These are phyloP conservation scores for Emericellopsis atlantica DNA, from an alignment of 2,329 filamentous ascomycete genomes.

Conservation along the genomic window DNA sequence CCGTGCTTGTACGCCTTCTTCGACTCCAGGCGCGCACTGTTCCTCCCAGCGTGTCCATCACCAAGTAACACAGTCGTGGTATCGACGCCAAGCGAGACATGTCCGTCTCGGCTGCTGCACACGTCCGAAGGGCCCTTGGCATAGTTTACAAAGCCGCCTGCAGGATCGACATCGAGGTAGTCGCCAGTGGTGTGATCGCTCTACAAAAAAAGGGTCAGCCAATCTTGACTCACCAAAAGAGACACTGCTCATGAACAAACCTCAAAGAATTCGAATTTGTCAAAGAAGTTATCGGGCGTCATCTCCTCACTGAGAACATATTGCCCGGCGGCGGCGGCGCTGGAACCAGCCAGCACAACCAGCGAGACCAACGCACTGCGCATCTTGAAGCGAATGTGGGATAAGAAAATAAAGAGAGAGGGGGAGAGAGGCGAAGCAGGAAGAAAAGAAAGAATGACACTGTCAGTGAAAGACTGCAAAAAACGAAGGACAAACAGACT, in stretches of 20 bases:
- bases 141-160: conserved; percentile 51
- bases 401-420: no score
- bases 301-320: no score
- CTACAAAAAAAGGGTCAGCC: background rate
- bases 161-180: conserved; percentile 36
- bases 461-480: no score
- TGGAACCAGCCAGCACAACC: no score
- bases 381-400: no score
- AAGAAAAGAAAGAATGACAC: no score
- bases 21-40: conserved; percentile 54
- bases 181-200: background rate
- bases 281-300: conserved; percentile 26
- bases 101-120: conserved; percentile 7
- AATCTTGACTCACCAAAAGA: background rate
- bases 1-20: conserved; percentile 49
- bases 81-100: conserved; percentile 28
- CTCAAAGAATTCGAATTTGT: conserved; percentile 30
- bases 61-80: conserved; percentile 10
- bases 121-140: conserved; percentile 9
- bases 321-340: no score
- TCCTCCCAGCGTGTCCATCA: conserved; percentile 20
- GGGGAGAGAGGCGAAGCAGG: no score
- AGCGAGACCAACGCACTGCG: no score
- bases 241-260: conserved; percentile 7
- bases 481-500: no score